A percentile compares a stretch with the other conserved stretches of the same genome.
These are phyloP conservation scores for Salvia splendens DNA, from an alignment of 257 asterid species.

Conservation along the genomic window DNA sequence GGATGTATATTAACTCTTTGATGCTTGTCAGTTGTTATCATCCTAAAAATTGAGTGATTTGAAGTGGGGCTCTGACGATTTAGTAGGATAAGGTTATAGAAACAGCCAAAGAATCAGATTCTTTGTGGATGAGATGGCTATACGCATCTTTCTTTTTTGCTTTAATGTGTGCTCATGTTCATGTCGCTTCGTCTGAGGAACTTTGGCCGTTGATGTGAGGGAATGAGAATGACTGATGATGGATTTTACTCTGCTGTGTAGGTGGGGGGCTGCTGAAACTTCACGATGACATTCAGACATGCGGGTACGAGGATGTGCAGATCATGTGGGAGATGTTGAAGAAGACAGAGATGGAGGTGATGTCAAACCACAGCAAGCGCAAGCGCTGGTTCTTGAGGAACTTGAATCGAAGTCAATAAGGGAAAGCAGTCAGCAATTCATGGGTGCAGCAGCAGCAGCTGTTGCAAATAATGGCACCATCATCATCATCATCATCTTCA, in stretches of 20 bases:
- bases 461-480: conserved; percentile 31
- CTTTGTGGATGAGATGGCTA: conserved; percentile 11
- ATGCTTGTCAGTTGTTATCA: background rate
- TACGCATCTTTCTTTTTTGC: background rate
- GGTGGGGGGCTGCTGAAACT: conserved; percentile 86
- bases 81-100: conserved; percentile 25
- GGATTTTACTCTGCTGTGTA: conserved; percentile 29
- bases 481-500: background rate
- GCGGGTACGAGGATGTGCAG: conserved; percentile 93
- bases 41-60: background rate
- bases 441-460: background rate
- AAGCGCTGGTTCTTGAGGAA: conserved; percentile 66
- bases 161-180: background rate
- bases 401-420: conserved; percentile 42
- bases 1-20: background rate
- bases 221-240: background rate
- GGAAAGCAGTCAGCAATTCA: background rate
- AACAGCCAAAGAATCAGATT: conserved; percentile 34
- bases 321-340: conserved; percentile 98
- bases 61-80: conserved; percentile 20
- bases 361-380: conserved; percentile 47
- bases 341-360: conserved; percentile 51
- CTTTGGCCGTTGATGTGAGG: background rate
- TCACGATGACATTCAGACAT: conserved; percentile 80
- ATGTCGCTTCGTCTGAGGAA: background rate